Percentiles rank a stretch among this genome's conserved stretches.
Evolutionary conservation across 805 yeast genomes (phyloP).

Genomic region (Lipomyces lipofer): DNA sequence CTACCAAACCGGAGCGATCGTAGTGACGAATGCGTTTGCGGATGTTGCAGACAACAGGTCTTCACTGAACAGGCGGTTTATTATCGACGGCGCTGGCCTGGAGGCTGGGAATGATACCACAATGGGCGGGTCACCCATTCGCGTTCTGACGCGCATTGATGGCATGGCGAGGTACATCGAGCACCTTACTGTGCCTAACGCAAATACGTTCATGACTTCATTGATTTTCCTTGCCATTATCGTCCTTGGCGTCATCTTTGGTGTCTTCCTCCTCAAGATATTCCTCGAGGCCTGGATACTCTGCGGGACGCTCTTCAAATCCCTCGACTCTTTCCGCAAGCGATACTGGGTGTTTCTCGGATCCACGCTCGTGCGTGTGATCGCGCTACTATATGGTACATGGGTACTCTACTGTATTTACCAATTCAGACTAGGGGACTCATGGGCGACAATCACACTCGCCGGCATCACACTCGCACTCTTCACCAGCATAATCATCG

Average conservation of each 20-base stretch:
- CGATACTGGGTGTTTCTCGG: slow-evolving; percentile 33
- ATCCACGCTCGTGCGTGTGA: slow-evolving; percentile 35
- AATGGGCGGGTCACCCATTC: slow-evolving; percentile 4
- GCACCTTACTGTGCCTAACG: slow-evolving; percentile 36
- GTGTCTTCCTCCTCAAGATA: slow-evolving; percentile 34
- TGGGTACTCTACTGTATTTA: slow-evolving; percentile 39
- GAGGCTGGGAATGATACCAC: slow-evolving; percentile 4
- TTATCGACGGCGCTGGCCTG: slow-evolving; percentile 20
- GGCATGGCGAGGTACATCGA: slow-evolving; percentile 39
- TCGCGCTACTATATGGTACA: slow-evolving; percentile 39
- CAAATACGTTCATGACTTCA: slow-evolving; percentile 39
- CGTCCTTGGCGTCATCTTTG: slow-evolving; percentile 33
- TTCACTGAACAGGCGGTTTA: slow-evolving; percentile 10
- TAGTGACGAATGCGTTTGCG: slow-evolving; percentile 12
- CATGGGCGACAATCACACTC: slow-evolving; percentile 38
- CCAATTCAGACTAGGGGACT: slow-evolving; percentile 39
- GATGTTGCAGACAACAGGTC: slow-evolving; percentile 3
- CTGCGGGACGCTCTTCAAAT: slow-evolving; percentile 14
- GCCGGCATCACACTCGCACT: slow-evolving; percentile 38
- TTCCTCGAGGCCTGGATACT: slow-evolving; percentile 31
- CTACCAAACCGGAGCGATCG: slow-evolving; percentile 16
- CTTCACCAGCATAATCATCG: slow-evolving; percentile 34
- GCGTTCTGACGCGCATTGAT: slow-evolving; percentile 31
- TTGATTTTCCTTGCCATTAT: slow-evolving; percentile 39
- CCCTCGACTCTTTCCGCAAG: slow-evolving; percentile 33